phyloP scores from a whole-genome alignment of 164 flowering plant species.

The Dillenia turbinata region DNA sequence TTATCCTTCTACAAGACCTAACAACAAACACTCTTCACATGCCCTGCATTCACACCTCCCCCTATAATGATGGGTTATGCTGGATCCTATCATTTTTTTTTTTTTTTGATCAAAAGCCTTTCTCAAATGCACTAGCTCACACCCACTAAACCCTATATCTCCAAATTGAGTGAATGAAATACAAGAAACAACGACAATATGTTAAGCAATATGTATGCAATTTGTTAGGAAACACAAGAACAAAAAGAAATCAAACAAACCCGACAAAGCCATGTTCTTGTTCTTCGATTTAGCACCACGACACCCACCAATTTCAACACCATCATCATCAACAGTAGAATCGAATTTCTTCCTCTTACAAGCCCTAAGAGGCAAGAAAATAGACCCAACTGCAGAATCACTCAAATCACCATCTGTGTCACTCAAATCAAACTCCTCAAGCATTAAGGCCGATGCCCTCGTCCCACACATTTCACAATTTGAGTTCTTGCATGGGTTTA shows the following conservation, averaged over 20 bases:
- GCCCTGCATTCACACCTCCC: no score
- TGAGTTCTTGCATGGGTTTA: constrained; percentile 35
- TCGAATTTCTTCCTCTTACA: constrained; percentile 44
- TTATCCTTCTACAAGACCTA: no score
- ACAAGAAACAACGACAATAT: no score
- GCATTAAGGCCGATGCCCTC: constrained; percentile 30
- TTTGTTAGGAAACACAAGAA: background rate
- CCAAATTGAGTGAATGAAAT: no score
- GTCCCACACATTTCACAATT: constrained; percentile 60
- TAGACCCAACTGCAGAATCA: constrained; percentile 52
- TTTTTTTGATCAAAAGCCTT: no score
- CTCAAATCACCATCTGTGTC: constrained; percentile 20
- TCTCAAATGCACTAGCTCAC: no score
- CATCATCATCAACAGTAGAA: constrained; percentile 11
- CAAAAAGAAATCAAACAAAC: constrained; percentile 9
- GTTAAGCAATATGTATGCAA: no score
- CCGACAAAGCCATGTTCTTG: constrained; percentile 7
- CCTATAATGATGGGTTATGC: no score
- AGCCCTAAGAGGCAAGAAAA: constrained; percentile 55
- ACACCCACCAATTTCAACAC: constrained; percentile 14
- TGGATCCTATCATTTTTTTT: no score
- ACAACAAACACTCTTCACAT: no score
- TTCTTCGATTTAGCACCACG: constrained; percentile 5
- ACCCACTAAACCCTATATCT: no score
- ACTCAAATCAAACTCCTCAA: constrained; percentile 34